Percentiles rank a stretch among this genome's conserved stretches.
Conservation (phyloP, 2,329 filamentous ascomycete species). For the Stemphylium vesicarium region DNA sequence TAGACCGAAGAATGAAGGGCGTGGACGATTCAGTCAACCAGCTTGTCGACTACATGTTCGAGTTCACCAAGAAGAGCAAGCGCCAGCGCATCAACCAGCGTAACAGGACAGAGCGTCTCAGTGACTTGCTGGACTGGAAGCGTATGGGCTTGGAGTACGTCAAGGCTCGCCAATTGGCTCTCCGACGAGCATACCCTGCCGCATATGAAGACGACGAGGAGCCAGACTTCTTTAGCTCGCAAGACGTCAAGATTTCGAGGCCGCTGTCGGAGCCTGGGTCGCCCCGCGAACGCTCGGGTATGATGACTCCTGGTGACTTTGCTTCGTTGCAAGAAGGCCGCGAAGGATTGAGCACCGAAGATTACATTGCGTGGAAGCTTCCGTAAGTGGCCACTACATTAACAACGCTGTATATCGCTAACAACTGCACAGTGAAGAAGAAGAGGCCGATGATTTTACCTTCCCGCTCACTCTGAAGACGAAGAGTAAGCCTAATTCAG, state of each 20-base stretch:
- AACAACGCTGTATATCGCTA: conserved; percentile 25
- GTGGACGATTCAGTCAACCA: conserved; percentile 98
- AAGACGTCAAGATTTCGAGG: conserved; percentile 92
- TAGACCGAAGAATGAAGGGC: conserved; percentile 92
- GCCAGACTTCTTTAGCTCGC: conserved; percentile 88
- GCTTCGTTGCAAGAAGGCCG: conserved; percentile 92
- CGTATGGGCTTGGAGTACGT: conserved; percentile 99
- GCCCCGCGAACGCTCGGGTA: conserved; percentile 85
- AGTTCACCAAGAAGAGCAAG: conserved; percentile 91
- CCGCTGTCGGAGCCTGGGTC: conserved; percentile 94
- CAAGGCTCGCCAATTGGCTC: conserved; percentile 91
- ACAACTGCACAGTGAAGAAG: conserved; percentile 68
- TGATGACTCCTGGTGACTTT: conserved; percentile 99
- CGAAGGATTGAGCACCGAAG: conserved; percentile 92
- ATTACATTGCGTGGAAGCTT: conserved; percentile 97
- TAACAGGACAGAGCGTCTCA: conserved; percentile 92
- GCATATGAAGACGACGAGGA: conserved; percentile 81
- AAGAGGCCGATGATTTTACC: conserved; percentile 81
- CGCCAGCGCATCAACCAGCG: conserved; percentile 98
- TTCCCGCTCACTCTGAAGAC: conserved; percentile 71
- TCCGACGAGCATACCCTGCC: conserved; percentile 87
- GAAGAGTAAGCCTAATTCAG: conserved; percentile 49
- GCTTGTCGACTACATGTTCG: conserved; percentile 88
- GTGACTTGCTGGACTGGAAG: conserved; percentile 97
- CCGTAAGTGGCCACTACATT: conserved; percentile 71